Conservation (phyloP, 306 rosid genomes). For the Dalbergia cochinchinensis region DNA sequence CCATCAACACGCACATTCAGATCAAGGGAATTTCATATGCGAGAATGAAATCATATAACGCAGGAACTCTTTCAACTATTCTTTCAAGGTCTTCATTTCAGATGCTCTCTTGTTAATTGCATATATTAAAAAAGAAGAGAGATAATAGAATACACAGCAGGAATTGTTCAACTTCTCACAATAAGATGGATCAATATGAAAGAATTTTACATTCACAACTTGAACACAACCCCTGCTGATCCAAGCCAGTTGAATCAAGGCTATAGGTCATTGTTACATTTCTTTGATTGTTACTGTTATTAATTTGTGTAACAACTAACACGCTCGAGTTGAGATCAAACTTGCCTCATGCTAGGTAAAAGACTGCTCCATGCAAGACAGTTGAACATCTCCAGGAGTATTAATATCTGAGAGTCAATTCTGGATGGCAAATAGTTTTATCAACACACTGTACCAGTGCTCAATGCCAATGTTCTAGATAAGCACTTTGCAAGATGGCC, state of each 20-base stretch:
- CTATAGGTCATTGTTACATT: not conserved
- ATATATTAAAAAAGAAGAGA: not conserved
- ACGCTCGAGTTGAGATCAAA: not conserved
- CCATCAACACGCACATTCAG: too few species aligned
- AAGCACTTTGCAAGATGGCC: conserved; percentile 24
- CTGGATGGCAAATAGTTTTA: conserved; percentile 8
- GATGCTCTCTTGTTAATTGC: conserved; percentile 1
- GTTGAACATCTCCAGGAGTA: conserved; percentile 1
- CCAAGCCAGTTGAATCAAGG: conserved; percentile 33
- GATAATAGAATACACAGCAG: not conserved
- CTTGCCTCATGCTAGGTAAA: not conserved
- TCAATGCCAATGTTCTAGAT: not conserved
- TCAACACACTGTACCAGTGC: conserved; percentile 1
- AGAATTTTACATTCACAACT: conserved; percentile 11
- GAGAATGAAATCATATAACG: conserved; percentile 8
- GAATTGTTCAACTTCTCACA: not conserved
- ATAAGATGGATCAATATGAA: not conserved
- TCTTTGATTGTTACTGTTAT: conserved; percentile 4
- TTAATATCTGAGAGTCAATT: conserved; percentile 32
- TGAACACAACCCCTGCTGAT: conserved; percentile 17
- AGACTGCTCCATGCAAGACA: not conserved
- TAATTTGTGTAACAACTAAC: not conserved
- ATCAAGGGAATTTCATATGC: not conserved
- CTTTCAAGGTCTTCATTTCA: conserved; percentile 1
- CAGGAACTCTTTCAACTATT: not conserved